A percentile compares a stretch with the other conserved stretches of the same genome.
These are phyloP conservation scores for Casaregolazyma lundiana DNA, from an alignment of 1,139 yeast species.

Conservation along the genomic window DNA sequence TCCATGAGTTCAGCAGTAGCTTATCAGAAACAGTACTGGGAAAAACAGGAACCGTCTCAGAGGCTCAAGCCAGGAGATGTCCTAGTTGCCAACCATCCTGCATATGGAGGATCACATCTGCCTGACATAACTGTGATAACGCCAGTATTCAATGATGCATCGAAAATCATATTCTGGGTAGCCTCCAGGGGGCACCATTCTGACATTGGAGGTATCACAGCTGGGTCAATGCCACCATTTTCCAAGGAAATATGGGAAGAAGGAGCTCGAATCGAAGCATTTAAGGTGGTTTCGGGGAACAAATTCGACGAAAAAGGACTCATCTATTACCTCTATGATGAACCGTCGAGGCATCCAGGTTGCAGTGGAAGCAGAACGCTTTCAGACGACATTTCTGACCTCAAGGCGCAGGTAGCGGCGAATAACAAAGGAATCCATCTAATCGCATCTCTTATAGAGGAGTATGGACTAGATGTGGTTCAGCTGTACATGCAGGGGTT, in stretches of 20 bases:
- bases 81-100: conserved; percentile 72
- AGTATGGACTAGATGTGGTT: conserved; percentile 48
- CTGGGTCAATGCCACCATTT: conserved; percentile 64
- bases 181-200: conserved; percentile 68
- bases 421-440: conserved; percentile 58
- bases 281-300: conserved; percentile 53
- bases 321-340: conserved; percentile 43
- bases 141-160: conserved; percentile 57
- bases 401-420: conserved; percentile 66
- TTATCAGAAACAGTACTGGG: conserved; percentile 62
- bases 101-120: conserved; percentile 75
- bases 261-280: conserved; percentile 56
- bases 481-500: conserved; percentile 58
- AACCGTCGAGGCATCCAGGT: conserved; percentile 52
- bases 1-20: conserved; percentile 84
- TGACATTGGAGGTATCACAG: conserved; percentile 62
- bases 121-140: conserved; percentile 80
- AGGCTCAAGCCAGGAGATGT: conserved; percentile 62
- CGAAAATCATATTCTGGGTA: conserved; percentile 50
- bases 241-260: conserved; percentile 59
- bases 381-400: conserved; percentile 55
- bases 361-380: conserved; percentile 59
- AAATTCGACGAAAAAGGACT: conserved; percentile 51
- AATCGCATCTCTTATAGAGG: conserved; percentile 45
- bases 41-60: conserved; percentile 27